Evolutionary conservation across 495 filamentous ascomycete genomes (phyloP).

Genomic region (Chaetomidium leptoderma): DNA sequence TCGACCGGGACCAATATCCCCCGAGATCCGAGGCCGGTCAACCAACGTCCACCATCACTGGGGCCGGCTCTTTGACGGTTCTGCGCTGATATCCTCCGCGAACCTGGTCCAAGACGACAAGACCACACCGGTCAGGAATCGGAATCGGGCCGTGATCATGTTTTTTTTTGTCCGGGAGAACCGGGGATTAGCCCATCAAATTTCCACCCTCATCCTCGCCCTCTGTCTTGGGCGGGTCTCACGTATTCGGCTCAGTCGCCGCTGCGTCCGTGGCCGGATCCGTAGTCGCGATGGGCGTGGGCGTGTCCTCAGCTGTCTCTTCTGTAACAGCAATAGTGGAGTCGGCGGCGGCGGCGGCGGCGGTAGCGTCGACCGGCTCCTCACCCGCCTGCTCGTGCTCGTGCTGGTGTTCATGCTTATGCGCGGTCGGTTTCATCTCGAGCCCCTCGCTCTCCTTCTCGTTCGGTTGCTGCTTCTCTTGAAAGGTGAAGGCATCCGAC

Average conservation of each 20-base stretch:
- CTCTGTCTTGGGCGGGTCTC: background rate
- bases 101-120: background rate
- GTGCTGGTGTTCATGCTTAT: background rate
- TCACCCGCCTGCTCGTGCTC: background rate
- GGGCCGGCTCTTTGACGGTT: background rate
- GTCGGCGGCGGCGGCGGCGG: background rate
- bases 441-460: constrained; percentile 8
- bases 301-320: background rate
- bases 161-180: background rate
- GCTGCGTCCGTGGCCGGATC: background rate
- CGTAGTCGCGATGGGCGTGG: background rate
- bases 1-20: background rate
- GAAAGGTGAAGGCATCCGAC: constrained; percentile 62
- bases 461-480: constrained; percentile 37
- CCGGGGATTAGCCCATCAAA: background rate
- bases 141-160: background rate
- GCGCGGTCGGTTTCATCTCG: constrained; percentile 11
- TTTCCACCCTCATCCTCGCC: background rate
- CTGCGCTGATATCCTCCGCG: background rate
- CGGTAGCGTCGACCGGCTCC: background rate
- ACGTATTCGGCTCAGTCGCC: background rate
- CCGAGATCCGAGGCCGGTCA: background rate
- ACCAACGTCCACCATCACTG: background rate
- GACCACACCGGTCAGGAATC: background rate
- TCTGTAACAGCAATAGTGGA: background rate